A percentile compares a stretch with the other conserved stretches of the same genome.
These are phyloP conservation scores for Mediolabrus comicus DNA, from an alignment of 108 stramenopile genomes.

Conservation along the genomic window DNA sequence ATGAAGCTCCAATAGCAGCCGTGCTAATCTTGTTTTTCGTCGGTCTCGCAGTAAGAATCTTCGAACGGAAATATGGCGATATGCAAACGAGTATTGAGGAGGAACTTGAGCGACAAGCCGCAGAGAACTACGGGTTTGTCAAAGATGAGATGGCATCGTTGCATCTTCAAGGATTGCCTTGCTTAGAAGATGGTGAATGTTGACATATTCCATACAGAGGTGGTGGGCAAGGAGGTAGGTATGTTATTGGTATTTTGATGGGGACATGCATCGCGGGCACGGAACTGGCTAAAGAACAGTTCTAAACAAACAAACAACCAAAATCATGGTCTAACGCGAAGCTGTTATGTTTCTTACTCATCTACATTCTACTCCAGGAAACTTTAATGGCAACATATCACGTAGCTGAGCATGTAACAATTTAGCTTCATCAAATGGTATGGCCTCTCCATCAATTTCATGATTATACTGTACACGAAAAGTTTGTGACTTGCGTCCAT, in stretches of 20 bases:
- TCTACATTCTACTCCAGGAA: conserved; percentile 54
- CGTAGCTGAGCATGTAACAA: conserved; percentile 34
- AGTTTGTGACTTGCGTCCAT: conserved; percentile 30
- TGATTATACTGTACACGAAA: conserved; percentile 46
- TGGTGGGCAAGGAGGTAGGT: too few species aligned
- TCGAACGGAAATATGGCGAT: background rate
- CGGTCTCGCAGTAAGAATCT: background rate
- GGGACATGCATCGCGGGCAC: too few species aligned
- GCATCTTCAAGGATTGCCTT: background rate
- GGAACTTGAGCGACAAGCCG: background rate
- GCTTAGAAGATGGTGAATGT: background rate
- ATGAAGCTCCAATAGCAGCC: background rate
- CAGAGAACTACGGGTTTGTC: background rate
- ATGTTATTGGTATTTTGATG: too few species aligned
- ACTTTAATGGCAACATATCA: conserved; percentile 21
- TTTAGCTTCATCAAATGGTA: conserved; percentile 39
- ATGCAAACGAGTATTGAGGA: background rate
- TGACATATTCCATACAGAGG: too few species aligned
- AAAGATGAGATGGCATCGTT: background rate
- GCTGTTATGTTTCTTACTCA: conserved; percentile 12
- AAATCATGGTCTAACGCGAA: too few species aligned
- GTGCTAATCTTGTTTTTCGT: background rate
- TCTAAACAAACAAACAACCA: too few species aligned
- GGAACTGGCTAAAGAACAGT: too few species aligned
- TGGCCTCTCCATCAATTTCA: conserved; percentile 12